A percentile compares a stretch with the other conserved stretches of the same genome.
Evolutionary conservation across 1,284 basidiomycete species (phyloP).

Genomic region (Tranzscheliella williamsii): DNA sequence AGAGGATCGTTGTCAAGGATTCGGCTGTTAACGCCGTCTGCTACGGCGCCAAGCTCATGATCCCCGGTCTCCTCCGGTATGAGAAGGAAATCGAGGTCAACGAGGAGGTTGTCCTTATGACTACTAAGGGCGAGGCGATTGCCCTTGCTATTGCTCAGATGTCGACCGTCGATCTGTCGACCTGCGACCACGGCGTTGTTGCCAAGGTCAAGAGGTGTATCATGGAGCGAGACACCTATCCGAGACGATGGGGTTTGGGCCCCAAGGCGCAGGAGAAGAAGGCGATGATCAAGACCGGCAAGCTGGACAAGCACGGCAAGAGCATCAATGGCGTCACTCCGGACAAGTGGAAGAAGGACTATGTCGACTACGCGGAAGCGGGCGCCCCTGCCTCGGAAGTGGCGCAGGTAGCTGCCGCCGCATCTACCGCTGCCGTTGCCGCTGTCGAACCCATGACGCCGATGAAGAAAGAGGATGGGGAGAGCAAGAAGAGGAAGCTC

Average conservation of each 20-base stretch:
- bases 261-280: conserved; percentile 97
- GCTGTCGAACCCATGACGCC: conserved; percentile 27
- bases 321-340: conserved; percentile 89
- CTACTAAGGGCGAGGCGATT: conserved; percentile 98
- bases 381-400: conserved; percentile 23
- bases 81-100: conserved; percentile 92
- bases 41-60: conserved; percentile 99
- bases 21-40: conserved; percentile 98
- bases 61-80: conserved; percentile 95
- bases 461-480: conserved; percentile 37
- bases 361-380: conserved; percentile 79
- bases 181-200: conserved; percentile 97
- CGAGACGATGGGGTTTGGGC: conserved; percentile 95
- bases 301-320: conserved; percentile 94
- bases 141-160: conserved; percentile 80
- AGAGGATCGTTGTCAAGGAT: conserved; percentile 98
- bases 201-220: conserved; percentile 99
- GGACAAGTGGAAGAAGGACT: conserved; percentile 84
- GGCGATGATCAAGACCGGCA: conserved; percentile 76
- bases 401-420: conserved; percentile 21
- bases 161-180: conserved; percentile 96
- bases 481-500: conserved; percentile 63
- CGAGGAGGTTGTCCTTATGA: conserved; percentile 99
- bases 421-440: conserved; percentile 9
- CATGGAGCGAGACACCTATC: conserved; percentile 98